Evolutionary conservation across 495 filamentous ascomycete genomes (phyloP).

Genomic region (Penicillium ochrochloron): DNA sequence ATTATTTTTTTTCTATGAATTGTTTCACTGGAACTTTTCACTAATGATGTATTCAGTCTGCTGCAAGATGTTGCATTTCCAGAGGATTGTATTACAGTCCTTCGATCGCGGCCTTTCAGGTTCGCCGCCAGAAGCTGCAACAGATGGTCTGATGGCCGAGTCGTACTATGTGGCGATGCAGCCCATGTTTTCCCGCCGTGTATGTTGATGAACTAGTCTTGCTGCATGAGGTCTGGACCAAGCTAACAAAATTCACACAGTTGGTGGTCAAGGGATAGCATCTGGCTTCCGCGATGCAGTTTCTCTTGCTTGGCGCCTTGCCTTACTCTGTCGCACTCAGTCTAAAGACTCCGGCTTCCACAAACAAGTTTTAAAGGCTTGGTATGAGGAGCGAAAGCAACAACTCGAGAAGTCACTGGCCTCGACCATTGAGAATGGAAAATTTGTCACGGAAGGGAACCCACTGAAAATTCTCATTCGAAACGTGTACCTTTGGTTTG

Average conservation of each 20-base stretch:
- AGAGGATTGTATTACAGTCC: conserved; percentile 50
- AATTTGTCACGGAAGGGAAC: conserved; percentile 35
- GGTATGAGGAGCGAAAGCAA: conserved; percentile 47
- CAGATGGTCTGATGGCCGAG: conserved; percentile 50
- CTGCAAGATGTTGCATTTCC: conserved; percentile 43
- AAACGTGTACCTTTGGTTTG: conserved; percentile 36
- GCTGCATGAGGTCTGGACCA: neutral
- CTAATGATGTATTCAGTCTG: conserved; percentile 18
- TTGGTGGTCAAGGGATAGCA: conserved; percentile 58
- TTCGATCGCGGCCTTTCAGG: conserved; percentile 52
- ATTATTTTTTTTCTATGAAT: neutral
- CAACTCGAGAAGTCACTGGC: conserved; percentile 42
- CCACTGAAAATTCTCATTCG: conserved; percentile 37
- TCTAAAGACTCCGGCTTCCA: conserved; percentile 15
- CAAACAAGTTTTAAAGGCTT: conserved; percentile 30
- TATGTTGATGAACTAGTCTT: conserved; percentile 17
- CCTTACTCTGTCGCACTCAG: conserved; percentile 33
- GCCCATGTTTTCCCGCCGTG: conserved; percentile 62
- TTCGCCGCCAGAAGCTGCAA: conserved; percentile 55
- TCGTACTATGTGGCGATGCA: conserved; percentile 54
- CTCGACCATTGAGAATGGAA: conserved; percentile 40
- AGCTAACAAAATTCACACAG: conserved; percentile 14
- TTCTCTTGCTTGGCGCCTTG: conserved; percentile 53
- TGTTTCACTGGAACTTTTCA: neutral
- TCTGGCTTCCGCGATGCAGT: conserved; percentile 43